These are phyloP conservation scores for Microcyclosporella mali DNA, from an alignment of 2,329 filamentous ascomycete genomes.

Conservation along the genomic window DNA sequence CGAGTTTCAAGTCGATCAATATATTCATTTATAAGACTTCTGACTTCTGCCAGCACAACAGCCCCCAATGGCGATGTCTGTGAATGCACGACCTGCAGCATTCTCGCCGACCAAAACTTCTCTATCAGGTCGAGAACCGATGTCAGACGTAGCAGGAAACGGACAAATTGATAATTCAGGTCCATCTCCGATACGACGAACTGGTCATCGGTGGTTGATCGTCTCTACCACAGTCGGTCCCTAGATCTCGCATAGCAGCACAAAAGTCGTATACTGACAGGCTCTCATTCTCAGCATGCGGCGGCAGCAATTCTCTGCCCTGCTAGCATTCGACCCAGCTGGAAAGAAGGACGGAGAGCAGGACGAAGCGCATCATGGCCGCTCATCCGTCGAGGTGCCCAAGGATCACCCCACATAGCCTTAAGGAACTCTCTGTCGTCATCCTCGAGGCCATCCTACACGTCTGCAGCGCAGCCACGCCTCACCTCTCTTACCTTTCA, in stretches of 20 bases:
- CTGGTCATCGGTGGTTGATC: too few relatives aligned
- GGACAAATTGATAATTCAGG: too few relatives aligned
- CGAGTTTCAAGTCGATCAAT: too few relatives aligned
- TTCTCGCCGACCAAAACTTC: slow-evolving; percentile 32
- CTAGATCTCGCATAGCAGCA: slow-evolving; percentile 38
- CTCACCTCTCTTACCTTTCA: not conserved
- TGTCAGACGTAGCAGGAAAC: too few relatives aligned
- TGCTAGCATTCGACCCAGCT: slow-evolving; percentile 38
- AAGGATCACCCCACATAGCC: slow-evolving; percentile 19
- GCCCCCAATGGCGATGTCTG: slow-evolving; percentile 40
- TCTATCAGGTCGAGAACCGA: not conserved
- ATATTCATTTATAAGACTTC: too few relatives aligned
- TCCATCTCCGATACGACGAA: too few relatives aligned
- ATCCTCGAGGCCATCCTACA: slow-evolving; percentile 35
- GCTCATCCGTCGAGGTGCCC: slow-evolving; percentile 34
- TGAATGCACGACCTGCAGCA: slow-evolving; percentile 45
- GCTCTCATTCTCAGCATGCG: slow-evolving; percentile 36
- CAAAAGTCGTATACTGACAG: slow-evolving; percentile 41
- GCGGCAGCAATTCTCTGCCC: slow-evolving; percentile 38
- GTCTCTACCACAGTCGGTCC: slow-evolving; percentile 38
- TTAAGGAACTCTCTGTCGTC: slow-evolving; percentile 26
- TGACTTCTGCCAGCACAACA: slow-evolving; percentile 17
- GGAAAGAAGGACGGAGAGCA: slow-evolving; percentile 34
- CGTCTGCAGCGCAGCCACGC: slow-evolving; percentile 14
- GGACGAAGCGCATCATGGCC: slow-evolving; percentile 40